Base-by-base conservation (phyloP, 257 asterid species). In the Gentiana macrophylla region DNA sequence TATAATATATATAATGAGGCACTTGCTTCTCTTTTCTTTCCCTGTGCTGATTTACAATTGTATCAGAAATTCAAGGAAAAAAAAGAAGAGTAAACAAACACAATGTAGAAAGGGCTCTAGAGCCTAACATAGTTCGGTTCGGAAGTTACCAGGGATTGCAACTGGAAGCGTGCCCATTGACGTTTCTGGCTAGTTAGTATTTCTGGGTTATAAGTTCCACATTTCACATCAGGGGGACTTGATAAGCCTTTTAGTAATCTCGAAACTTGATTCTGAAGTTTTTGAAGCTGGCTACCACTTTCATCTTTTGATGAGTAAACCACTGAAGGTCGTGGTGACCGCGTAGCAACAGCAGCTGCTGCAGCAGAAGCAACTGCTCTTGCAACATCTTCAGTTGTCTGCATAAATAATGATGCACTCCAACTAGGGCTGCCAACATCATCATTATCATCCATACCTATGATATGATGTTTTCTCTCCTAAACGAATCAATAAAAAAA, bases 331-430 rank as follows among this genome's bases (percentile, higher is more conserved):
- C 94, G 81, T 46, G 97, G 86, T 6, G 95, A 75, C 55, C 79
- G 82, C 48, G 84, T 81, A 65, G 97, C 83, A 35, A 95, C 88
- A 34, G 84, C 94, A 60, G 97, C 86, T 1, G 97, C 88, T 7
- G 97, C 94, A 1, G 99, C 95, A 4, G 99, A 94, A 15, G 94
- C 97, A 67, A 92, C 94, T 55, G 93, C 99, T 74, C 83, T 79
- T 11, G 97, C 96, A 59, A 92, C 95, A 64, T 92, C 99, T 76
- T 92, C 99, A 45, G 89, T 77, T 63, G 99, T 83, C 76, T 80
- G 97, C 80, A 70, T 77, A 70, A 80, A 80, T 56, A 78, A 82
- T 41, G 95, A 79, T n/a, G 95, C 74, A 61, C 89, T 74, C 99
- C 99, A 86, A 60, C 95, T 66, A 32, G 97, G 94, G 67, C 94